These are phyloP conservation scores for Gracilaria gracilis DNA, from an alignment of 23 red algal genomes.

Conservation along the genomic window DNA sequence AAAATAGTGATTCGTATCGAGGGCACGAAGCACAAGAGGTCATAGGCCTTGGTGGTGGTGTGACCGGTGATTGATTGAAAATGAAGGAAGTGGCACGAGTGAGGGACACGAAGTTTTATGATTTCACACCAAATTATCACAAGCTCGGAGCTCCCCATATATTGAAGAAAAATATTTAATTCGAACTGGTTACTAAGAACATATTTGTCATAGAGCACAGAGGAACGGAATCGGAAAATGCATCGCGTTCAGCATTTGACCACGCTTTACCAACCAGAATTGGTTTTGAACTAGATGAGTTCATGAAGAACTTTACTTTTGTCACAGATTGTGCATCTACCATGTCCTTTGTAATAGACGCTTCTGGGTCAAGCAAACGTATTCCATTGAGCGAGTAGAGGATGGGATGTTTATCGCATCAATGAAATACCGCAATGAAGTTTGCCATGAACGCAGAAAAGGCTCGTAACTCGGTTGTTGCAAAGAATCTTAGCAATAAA, in stretches of 20 bases:
- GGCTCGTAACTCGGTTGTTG: not conserved
- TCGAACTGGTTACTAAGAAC: not conserved
- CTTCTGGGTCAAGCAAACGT: not conserved
- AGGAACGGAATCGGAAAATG: not conserved
- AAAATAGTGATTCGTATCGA: not conserved
- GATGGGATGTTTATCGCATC: constrained; percentile 35
- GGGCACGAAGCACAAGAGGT: too few species aligned
- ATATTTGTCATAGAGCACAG: not conserved
- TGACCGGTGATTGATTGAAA: constrained; percentile 26
- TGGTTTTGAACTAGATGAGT: constrained; percentile 8
- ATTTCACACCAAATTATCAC: constrained; percentile 40
- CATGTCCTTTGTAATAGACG: constrained; percentile 10
- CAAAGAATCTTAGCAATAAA: not conserved
- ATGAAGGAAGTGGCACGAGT: not conserved
- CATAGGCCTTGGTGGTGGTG: not conserved
- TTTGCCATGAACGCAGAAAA: not conserved
- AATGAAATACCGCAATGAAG: constrained; percentile 52
- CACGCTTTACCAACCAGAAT: not conserved
- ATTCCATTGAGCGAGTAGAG: constrained; percentile 25
- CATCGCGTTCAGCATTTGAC: not conserved
- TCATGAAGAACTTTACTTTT: constrained; percentile 49
- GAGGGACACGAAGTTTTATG: constrained; percentile 37
- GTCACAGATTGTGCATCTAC: constrained; percentile 34
- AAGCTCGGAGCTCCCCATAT: not conserved
- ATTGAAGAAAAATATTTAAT: not conserved